phyloP scores from a whole-genome alignment of 345 rosid species.

The Pelargonium nanum region DNA sequence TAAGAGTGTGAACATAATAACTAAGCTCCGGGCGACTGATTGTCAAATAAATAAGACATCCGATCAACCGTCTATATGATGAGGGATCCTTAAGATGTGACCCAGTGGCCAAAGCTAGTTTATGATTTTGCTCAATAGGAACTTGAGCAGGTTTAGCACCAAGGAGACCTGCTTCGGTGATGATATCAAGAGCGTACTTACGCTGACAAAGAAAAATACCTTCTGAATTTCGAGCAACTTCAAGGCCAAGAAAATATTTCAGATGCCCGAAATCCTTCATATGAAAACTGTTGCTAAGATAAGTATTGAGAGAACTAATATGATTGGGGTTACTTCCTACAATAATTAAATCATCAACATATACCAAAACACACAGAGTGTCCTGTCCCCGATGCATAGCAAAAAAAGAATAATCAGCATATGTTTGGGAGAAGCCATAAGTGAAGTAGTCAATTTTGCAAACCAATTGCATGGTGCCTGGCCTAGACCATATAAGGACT shows the following conservation, averaged over 20 bases:
- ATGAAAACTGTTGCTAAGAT: too few species aligned
- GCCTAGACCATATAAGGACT: neutral
- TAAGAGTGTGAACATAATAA: neutral
- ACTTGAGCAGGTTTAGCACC: neutral
- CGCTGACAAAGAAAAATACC: neutral
- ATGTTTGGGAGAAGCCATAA: neutral
- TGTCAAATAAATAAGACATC: neutral
- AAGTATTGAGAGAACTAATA: neutral
- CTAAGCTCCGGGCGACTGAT: neutral
- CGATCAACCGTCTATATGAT: neutral
- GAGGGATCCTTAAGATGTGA: neutral
- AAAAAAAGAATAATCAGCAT: neutral
- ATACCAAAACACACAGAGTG: neutral
- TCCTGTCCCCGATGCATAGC: neutral
- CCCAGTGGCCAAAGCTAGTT: neutral
- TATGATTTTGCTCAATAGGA: constrained; percentile 1
- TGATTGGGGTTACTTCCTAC: neutral
- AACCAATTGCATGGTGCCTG: neutral
- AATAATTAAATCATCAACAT: neutral
- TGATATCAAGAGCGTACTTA: neutral
- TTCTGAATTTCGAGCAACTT: neutral
- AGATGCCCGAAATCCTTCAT: neutral
- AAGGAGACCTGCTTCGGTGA: neutral
- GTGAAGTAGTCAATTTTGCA: neutral
- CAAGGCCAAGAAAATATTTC: neutral